A percentile compares a stretch with the other conserved stretches of the same genome.
Evolutionary conservation across 805 yeast species (phyloP).

Genomic region (Pichia scutulata): DNA sequence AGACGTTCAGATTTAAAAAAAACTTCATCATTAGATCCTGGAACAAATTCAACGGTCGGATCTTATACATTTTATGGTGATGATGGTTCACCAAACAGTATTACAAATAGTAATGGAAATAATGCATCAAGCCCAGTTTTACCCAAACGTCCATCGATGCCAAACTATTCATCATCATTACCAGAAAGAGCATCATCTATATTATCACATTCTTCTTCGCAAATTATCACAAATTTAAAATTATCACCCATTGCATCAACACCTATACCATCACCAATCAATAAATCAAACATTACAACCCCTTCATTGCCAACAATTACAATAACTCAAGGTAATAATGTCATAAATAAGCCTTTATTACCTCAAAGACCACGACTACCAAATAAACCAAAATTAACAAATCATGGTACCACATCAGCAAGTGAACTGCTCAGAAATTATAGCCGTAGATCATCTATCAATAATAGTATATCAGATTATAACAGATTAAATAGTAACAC

Average conservation of each 20-base stretch:
- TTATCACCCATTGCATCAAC: neutral
- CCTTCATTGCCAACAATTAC: constrained; percentile 1
- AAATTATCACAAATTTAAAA: neutral
- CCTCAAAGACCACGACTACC: constrained; percentile 6
- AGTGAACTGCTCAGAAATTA: constrained; percentile 4
- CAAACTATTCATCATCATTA: neutral
- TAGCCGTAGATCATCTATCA: constrained; percentile 2
- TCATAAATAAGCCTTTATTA: neutral
- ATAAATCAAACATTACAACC: neutral
- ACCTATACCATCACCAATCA: neutral
- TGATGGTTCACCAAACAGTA: neutral
- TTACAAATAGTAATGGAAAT: neutral
- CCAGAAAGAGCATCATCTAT: neutral
- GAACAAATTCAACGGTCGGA: constrained; percentile 3
- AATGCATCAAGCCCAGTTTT: neutral
- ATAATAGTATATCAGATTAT: neutral
- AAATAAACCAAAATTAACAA: constrained; percentile 1
- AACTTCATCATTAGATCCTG: constrained; percentile 4
- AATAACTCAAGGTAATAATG: neutral
- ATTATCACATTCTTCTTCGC: neutral
- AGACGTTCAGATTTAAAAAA: neutral
- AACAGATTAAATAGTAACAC: neutral
- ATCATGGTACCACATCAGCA: neutral
- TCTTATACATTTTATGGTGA: neutral
- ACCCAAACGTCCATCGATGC: neutral